Base-by-base conservation (phyloP, 129 eudicot species). In the Gnaphalium uliginosum region DNA sequence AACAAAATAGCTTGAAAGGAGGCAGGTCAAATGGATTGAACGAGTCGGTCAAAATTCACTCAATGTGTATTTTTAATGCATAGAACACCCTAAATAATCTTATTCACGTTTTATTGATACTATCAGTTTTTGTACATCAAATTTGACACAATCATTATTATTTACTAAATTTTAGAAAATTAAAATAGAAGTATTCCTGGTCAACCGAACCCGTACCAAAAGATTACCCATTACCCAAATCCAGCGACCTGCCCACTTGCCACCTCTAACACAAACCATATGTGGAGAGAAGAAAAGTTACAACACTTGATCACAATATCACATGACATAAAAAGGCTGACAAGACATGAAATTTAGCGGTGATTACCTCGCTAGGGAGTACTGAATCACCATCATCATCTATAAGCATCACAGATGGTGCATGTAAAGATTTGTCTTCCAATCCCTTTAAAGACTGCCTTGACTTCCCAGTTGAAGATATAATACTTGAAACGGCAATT, bases 291-390 rank as follows among this genome's bases (percentile, higher is more conserved):
- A 17, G 26, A 8, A 22, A 56, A 56, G 24, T 8, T 22, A 22
- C 24, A 54, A 54, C 24, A 54, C 6, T 54, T 18, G 10, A n/a
- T n/a, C n/a, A n/a, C n/a, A n/a, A n/a, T n/a, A n/a, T 51, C 60
- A 54, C 24, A 54, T 54, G 60, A 54, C 8, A 54, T 19, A 54
- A 5, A 8, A n/a, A 18, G 8, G 60, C 60, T 54, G 24, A 54
- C 3, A 13, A 51, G 21, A 5, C 8, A 51, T 4, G 58, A 64
- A 64, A 62, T 23, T 27, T 46, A 50, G 13, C 18, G 56, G 4
- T 24, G 8, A 69, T 70, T 76, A 95, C 99, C 88, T 95, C 97
- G 64, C 85, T 81, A 10, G 97, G 97, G 76, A 95, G 32, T 51
- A 82, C 78, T 63, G 94, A 87, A 81, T 91, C 96, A 80, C 71